A percentile compares a stretch with the other conserved stretches of the same genome.
Conservation (phyloP, 2,329 filamentous ascomycete genomes). For the Colletotrichum euphorbiae region DNA sequence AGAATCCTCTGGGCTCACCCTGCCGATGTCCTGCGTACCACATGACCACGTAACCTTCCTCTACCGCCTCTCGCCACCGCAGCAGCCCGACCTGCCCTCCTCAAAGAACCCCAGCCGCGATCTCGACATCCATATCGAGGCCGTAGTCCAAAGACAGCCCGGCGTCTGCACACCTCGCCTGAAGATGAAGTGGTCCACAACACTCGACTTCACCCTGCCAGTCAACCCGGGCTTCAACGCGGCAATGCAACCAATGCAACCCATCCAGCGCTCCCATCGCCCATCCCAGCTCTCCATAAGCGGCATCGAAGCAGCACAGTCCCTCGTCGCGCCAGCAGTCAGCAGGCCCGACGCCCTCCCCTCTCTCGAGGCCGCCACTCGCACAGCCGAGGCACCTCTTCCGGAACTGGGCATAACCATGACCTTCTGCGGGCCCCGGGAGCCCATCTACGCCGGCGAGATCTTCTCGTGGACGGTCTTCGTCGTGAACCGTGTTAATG, state of each 20-base stretch:
- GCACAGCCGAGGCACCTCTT: conserved; percentile 58
- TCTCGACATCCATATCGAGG: conserved; percentile 70
- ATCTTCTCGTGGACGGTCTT: conserved; percentile 80
- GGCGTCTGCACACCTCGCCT: conserved; percentile 70
- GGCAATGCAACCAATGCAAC: conserved; percentile 65
- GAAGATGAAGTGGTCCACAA: conserved; percentile 74
- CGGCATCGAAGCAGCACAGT: conserved; percentile 62
- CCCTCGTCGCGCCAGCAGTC: conserved; percentile 68
- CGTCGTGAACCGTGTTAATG: conserved; percentile 77
- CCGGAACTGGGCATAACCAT: conserved; percentile 79
- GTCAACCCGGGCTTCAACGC: conserved; percentile 72
- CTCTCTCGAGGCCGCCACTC: conserved; percentile 65
- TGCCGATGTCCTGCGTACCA: conserved; percentile 72
- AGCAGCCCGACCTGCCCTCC: conserved; percentile 55
- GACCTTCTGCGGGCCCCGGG: conserved; percentile 73
- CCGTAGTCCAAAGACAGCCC: conserved; percentile 67
- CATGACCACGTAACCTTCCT: conserved; percentile 82
- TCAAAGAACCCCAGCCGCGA: conserved; percentile 61
- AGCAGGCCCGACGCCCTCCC: conserved; percentile 71
- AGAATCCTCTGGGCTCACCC: conserved; percentile 55
- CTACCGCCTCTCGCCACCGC: conserved; percentile 70
- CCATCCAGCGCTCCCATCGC: conserved; percentile 71
- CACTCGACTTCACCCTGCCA: conserved; percentile 75
- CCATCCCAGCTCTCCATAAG: conserved; percentile 74
- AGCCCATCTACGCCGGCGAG: conserved; percentile 70